A percentile compares a stretch with the other conserved stretches of the same genome.
Conservation (phyloP, 371 early-diverging fungal species). For the Umbelopsis sp. region DNA sequence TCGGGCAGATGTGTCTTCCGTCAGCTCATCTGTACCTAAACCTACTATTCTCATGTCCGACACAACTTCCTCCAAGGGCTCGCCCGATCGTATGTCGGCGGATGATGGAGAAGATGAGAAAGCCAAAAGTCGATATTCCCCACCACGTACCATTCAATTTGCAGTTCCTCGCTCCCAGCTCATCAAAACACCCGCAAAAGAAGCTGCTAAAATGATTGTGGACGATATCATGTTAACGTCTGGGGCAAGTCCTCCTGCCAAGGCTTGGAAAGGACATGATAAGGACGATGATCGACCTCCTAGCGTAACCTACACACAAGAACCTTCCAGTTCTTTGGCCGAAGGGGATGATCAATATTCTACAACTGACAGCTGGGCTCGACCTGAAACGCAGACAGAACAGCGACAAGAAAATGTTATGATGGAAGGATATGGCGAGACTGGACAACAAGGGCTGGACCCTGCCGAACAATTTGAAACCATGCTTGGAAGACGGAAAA, state of each 20-base stretch:
- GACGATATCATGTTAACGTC: conserved; percentile 31
- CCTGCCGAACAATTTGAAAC: conserved; percentile 18
- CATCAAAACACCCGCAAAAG: conserved; percentile 38
- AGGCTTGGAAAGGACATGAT: not conserved
- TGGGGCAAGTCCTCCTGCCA: conserved; percentile 27
- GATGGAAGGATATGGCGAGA: conserved; percentile 9
- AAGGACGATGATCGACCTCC: conserved; percentile 12
- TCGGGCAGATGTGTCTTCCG: not conserved
- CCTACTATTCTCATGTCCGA: conserved; percentile 13
- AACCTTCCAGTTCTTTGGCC: conserved; percentile 1
- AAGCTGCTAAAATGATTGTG: conserved; percentile 38
- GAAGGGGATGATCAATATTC: not conserved
- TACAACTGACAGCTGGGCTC: conserved; percentile 2
- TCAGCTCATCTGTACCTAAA: not conserved
- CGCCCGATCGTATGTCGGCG: conserved; percentile 5
- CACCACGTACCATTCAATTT: conserved; percentile 49
- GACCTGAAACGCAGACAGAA: not conserved
- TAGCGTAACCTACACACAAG: not conserved
- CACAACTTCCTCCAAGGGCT: conserved; percentile 8
- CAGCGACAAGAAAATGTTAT: not conserved
- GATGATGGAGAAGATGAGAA: conserved; percentile 3
- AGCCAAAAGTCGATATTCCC: conserved; percentile 26
- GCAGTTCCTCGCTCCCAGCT: conserved; percentile 27
- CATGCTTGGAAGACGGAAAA: conserved; percentile 13
- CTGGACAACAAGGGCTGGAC: conserved; percentile 19